These are phyloP conservation scores for Cardamine chenopodiifolia DNA, from an alignment of 345 rosid species.

Conservation along the genomic window DNA sequence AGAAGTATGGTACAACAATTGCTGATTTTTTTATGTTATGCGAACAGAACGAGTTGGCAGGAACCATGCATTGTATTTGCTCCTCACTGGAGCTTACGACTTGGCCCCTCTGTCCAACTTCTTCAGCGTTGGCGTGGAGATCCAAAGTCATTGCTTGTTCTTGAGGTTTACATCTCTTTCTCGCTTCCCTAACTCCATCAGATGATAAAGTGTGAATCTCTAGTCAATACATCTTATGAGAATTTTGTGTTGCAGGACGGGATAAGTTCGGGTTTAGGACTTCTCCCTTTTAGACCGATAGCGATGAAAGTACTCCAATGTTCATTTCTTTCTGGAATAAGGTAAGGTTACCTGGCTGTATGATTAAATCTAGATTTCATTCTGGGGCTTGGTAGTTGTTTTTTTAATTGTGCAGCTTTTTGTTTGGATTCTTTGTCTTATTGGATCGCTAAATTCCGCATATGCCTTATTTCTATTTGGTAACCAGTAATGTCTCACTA, in stretches of 20 bases:
- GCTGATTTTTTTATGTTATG: constrained; percentile 25
- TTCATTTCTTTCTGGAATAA: constrained; percentile 78
- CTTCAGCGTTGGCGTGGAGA: constrained; percentile 74
- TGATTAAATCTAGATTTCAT: not conserved
- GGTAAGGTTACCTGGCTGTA: constrained; percentile 45
- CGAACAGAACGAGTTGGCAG: constrained; percentile 70
- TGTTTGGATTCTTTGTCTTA: not conserved
- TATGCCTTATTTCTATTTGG: not conserved
- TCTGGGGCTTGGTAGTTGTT: not conserved
- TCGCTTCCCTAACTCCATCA: not conserved
- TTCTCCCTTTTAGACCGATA: constrained; percentile 73
- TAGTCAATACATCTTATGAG: constrained; percentile 15
- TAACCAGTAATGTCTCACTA: not conserved
- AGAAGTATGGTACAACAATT: not conserved
- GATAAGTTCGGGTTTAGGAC: constrained; percentile 57
- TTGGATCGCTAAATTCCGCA: not conserved
- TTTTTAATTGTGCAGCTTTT: not conserved
- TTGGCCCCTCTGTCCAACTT: constrained; percentile 81
- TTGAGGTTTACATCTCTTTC: constrained; percentile 58
- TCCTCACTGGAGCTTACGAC: constrained; percentile 81
- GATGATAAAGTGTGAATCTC: constrained; percentile 11
- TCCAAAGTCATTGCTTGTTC: constrained; percentile 69
- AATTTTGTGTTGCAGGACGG: constrained; percentile 57
- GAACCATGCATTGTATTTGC: constrained; percentile 80
- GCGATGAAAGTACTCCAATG: constrained; percentile 82